Evolutionary conservation across 2,329 filamentous ascomycete species (phyloP).

Genomic region (Colletotrichum chrysophilum): DNA sequence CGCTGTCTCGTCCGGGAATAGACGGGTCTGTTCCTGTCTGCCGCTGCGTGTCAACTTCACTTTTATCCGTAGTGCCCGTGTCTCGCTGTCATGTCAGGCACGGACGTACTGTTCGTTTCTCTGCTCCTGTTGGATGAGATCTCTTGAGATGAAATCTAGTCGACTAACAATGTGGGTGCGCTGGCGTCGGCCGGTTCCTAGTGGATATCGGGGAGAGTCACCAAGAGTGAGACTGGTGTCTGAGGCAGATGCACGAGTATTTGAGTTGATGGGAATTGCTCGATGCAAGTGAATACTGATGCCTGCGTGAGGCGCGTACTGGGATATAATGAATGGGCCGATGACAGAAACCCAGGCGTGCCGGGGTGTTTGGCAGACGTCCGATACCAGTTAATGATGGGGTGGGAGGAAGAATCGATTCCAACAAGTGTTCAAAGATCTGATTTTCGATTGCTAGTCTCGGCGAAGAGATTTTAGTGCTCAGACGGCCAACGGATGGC

Average conservation of each 20-base stretch:
- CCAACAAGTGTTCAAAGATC: neutral
- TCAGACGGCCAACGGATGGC: neutral
- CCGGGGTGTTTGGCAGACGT: neutral
- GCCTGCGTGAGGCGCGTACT: neutral
- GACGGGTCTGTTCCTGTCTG: conserved; percentile 14
- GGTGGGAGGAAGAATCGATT: neutral
- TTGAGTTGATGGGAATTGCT: neutral
- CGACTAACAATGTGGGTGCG: neutral
- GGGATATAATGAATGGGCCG: neutral
- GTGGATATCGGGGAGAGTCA: conserved; percentile 1
- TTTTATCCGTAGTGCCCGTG: conserved; percentile 17
- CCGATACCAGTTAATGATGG: neutral
- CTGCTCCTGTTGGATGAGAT: neutral
- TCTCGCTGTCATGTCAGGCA: conserved; percentile 23
- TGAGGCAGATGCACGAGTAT: conserved; percentile 1
- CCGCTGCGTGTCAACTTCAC: conserved; percentile 14
- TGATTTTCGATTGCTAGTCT: neutral
- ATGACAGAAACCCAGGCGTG: neutral
- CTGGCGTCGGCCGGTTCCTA: conserved; percentile 1
- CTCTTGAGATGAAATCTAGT: conserved; percentile 2
- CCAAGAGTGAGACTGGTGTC: conserved; percentile 17
- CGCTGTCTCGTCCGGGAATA: conserved; percentile 18
- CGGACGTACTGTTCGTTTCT: conserved; percentile 17
- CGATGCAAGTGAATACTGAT: neutral
- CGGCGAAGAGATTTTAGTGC: neutral